These are phyloP conservation scores for Metschnikowia lochheadii DNA, from an alignment of 805 yeast genomes.

Conservation along the genomic window DNA sequence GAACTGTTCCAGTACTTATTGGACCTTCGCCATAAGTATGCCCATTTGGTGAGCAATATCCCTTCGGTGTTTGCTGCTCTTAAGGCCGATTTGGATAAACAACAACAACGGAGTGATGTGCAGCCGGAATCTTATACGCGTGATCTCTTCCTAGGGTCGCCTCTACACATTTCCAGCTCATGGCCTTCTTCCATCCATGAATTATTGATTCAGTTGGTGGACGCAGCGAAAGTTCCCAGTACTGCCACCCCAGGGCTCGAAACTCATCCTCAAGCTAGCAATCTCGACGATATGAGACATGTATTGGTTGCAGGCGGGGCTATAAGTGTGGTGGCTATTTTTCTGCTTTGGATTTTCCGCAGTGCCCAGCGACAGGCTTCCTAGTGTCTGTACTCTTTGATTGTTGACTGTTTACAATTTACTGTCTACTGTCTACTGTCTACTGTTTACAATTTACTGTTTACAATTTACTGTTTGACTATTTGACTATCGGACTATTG, in stretches of 20 bases:
- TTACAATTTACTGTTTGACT: no score
- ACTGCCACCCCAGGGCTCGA: conserved; percentile 68
- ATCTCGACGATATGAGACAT: conserved; percentile 48
- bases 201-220: conserved; percentile 79
- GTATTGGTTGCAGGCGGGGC: conserved; percentile 66
- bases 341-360: conserved; percentile 63
- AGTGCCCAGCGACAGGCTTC: conserved; percentile 13
- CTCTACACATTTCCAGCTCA: conserved; percentile 82
- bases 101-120: conserved; percentile 79
- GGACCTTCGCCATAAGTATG: conserved; percentile 59
- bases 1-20: conserved; percentile 84
- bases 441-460: no score
- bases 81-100: conserved; percentile 93
- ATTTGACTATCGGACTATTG: no score
- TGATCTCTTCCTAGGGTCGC: conserved; percentile 63
- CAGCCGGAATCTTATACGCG: conserved; percentile 89
- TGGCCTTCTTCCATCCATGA: conserved; percentile 89
- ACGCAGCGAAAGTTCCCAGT: conserved; percentile 79
- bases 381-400: no score
- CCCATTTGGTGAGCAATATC: conserved; percentile 52
- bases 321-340: conserved; percentile 58
- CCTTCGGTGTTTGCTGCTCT: conserved; percentile 89
- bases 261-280: conserved; percentile 58
- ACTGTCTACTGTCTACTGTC: no score
- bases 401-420: no score